Percentiles rank a stretch among this genome's conserved stretches.
Conservation (phyloP, 805 yeast species). For the Ogataea zsoltii region DNA sequence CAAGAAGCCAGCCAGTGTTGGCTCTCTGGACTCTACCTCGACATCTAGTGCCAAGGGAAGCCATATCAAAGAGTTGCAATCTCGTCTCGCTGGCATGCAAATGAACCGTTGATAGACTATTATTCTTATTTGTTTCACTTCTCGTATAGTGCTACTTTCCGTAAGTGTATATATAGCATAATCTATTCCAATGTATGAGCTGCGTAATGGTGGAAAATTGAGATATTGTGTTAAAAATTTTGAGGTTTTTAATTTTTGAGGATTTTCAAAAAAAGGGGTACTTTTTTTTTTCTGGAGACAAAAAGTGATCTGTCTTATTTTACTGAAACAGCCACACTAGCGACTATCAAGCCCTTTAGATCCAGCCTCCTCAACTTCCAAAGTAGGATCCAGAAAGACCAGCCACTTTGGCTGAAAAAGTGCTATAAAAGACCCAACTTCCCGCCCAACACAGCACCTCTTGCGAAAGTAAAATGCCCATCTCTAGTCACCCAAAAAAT, state of each 20-base stretch:
- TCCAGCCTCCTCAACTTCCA: constrained; percentile 1
- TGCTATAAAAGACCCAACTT: no score
- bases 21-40: constrained; percentile 2
- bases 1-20: constrained; percentile 7
- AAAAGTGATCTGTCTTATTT: background rate
- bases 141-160: no score
- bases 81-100: constrained; percentile 27
- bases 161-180: no score
- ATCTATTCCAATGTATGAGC: no score
- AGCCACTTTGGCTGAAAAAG: no score
- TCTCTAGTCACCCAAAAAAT: background rate
- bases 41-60: constrained; percentile 20
- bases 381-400: background rate
- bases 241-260: background rate
- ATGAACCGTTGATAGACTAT: constrained; percentile 9
- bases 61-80: constrained; percentile 35
- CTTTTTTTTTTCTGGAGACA: no score
- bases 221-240: no score
- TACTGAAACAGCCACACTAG: background rate
- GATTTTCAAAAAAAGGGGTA: background rate
- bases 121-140: background rate
- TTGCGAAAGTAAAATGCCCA: no score
- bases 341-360: no score
- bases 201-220: no score
- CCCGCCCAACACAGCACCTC: no score